A percentile compares a stretch with the other conserved stretches of the same genome.
Conservation (phyloP, 176 grass and related monocot genomes). For the Hordeum vulgare region MorexV3_pseudomolecules_assembly NC_058518.1:176948889-176949388, state of each 20-base stretch:
- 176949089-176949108: neutral
- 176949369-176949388: neutral
- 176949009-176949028: constrained; percentile 23
- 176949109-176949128: constrained; percentile 17
- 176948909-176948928: neutral
- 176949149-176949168: constrained; percentile 22
- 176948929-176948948: neutral
- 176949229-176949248: constrained; percentile 66
- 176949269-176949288: constrained; percentile 70
- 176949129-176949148: constrained; percentile 4
- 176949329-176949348: neutral
- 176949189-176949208: constrained; percentile 10
- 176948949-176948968: neutral
- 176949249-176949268: constrained; percentile 87
- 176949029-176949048: neutral
- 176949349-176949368: neutral
- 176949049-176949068: constrained; percentile 6
- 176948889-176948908: no score
- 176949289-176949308: neutral
- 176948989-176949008: constrained; percentile 35
- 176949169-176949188: neutral
- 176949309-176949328: neutral
- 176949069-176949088: neutral
- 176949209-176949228: neutral
- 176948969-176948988: neutral